phyloP scores from a whole-genome alignment of 306 rosid species.

The Pyrus bretschneideri region DNA sequence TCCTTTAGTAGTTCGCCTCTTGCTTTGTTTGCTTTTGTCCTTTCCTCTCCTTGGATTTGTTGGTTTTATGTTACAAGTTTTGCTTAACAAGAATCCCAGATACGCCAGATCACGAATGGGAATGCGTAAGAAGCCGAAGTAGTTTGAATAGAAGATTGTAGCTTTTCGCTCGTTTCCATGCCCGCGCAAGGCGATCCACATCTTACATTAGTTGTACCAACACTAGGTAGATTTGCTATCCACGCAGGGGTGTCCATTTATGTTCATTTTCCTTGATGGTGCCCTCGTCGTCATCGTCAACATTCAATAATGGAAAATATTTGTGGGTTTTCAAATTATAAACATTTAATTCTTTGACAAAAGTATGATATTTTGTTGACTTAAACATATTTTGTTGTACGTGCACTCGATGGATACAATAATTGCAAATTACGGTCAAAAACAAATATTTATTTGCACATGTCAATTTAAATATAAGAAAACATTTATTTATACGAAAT shows the following conservation, averaged over 20 bases:
- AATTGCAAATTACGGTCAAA: background rate
- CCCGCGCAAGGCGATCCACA: background rate
- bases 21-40: background rate
- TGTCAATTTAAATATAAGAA: too few relatives aligned
- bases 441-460: background rate
- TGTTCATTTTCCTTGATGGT: background rate
- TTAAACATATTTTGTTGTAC: background rate
- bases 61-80: conserved; percentile 2
- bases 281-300: background rate
- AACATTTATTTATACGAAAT: too few relatives aligned
- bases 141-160: background rate
- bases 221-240: background rate
- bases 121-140: conserved; percentile 73
- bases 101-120: conserved; percentile 95
- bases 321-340: background rate
- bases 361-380: background rate
- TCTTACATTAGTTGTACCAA: background rate
- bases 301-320: background rate
- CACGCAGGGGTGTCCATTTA: background rate
- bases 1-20: conserved; percentile 35
- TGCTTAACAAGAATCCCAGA: conserved; percentile 59
- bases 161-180: background rate
- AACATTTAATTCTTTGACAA: too few relatives aligned
- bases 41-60: background rate
- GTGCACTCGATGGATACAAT: background rate